These are phyloP conservation scores for Graphium sp. DNA, from an alignment of 2,329 filamentous ascomycete species.

Conservation along the genomic window DNA sequence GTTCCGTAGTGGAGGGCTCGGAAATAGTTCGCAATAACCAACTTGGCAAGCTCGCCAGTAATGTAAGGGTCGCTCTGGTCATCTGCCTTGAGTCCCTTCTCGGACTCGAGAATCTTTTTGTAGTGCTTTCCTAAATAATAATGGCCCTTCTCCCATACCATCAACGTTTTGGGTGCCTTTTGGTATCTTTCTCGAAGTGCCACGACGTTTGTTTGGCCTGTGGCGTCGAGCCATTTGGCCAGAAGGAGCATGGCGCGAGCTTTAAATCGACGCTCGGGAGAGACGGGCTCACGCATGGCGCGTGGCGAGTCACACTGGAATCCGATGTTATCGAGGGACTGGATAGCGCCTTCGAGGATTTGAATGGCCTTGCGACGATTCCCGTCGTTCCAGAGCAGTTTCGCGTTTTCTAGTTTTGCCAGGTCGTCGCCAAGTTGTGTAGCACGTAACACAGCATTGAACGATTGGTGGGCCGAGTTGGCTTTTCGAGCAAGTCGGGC, in stretches of 20 bases:
- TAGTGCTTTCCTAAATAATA: slow-evolving; percentile 96
- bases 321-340: slow-evolving; percentile 35
- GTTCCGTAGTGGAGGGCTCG: slow-evolving; percentile 76
- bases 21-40: slow-evolving; percentile 88
- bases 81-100: slow-evolving; percentile 57
- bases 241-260: slow-evolving; percentile 72
- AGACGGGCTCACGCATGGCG: background rate
- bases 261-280: slow-evolving; percentile 42
- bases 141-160: slow-evolving; percentile 87
- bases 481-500: slow-evolving; percentile 76
- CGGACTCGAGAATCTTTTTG: slow-evolving; percentile 85
- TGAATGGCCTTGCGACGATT: slow-evolving; percentile 93
- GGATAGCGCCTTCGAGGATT: slow-evolving; percentile 72
- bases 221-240: slow-evolving; percentile 90
- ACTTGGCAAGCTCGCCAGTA: slow-evolving; percentile 67
- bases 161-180: slow-evolving; percentile 52
- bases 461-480: slow-evolving; percentile 70
- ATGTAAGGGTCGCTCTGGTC: slow-evolving; percentile 65
- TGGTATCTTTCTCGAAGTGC: slow-evolving; percentile 71
- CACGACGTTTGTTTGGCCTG: slow-evolving; percentile 80
- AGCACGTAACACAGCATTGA: slow-evolving; percentile 85
- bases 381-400: slow-evolving; percentile 82
- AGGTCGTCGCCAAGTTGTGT: slow-evolving; percentile 69
- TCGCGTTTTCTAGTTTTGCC: slow-evolving; percentile 85
- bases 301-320: too few relatives aligned